Conservation (phyloP, 2,329 filamentous ascomycete species). For the Calonectria pseudoturangicola region DNA sequence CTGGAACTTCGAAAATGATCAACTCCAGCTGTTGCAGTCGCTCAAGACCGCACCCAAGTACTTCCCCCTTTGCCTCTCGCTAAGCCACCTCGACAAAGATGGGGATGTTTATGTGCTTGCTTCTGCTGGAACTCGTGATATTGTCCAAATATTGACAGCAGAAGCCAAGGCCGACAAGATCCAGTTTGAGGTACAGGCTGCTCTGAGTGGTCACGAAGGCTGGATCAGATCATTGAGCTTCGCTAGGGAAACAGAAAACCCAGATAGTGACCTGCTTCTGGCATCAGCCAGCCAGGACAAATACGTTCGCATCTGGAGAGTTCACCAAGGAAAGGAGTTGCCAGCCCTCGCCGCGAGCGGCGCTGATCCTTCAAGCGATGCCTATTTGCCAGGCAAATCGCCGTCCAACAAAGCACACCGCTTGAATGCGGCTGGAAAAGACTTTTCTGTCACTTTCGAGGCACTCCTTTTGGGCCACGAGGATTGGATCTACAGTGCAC, state of each 20-base stretch:
- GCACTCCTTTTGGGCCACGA: conserved; percentile 95
- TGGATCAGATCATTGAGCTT: conserved; percentile 95
- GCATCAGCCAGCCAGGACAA: conserved; percentile 98
- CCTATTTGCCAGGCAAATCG: conserved; percentile 79
- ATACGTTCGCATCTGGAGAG: conserved; percentile 94
- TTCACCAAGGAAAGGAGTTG: conserved; percentile 82
- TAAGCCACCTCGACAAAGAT: conserved; percentile 75
- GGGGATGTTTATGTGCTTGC: conserved; percentile 80
- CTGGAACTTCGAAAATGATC: conserved; percentile 78
- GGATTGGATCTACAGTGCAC: conserved; percentile 96
- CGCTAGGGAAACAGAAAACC: conserved; percentile 73
- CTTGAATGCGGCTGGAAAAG: conserved; percentile 76
- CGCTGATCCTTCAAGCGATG: conserved; percentile 74
- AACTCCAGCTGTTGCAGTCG: conserved; percentile 77
- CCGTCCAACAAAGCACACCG: conserved; percentile 93
- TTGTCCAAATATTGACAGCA: conserved; percentile 86
- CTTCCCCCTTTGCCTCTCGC: conserved; percentile 86
- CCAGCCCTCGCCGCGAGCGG: conserved; percentile 72
- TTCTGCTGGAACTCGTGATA: conserved; percentile 87
- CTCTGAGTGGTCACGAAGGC: conserved; percentile 91
- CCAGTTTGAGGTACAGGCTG: conserved; percentile 83
- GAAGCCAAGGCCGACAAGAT: conserved; percentile 61
- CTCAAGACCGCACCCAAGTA: conserved; percentile 85
- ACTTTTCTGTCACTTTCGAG: conserved; percentile 92
- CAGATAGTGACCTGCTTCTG: conserved; percentile 82